phyloP scores from a whole-genome alignment of 2,329 filamentous ascomycete species.

The Cladobotryum mycophilum region DNA sequence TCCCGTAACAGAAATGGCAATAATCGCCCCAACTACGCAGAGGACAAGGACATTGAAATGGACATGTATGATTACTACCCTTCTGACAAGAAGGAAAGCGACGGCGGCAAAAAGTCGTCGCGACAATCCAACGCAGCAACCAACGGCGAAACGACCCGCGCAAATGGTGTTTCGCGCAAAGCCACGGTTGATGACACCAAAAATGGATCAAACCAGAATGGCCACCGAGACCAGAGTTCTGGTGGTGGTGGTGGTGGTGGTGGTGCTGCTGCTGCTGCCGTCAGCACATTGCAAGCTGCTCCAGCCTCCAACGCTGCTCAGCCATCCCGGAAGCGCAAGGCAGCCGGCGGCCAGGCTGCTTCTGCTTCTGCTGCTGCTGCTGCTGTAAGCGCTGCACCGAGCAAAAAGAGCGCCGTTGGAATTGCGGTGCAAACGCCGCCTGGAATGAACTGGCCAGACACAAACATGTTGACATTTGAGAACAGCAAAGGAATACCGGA shows the following conservation, averaged over 20 bases:
- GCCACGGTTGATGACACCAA: constrained; percentile 35
- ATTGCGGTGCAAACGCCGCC: constrained; percentile 29
- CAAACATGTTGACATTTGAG: constrained; percentile 87
- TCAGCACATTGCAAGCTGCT: constrained; percentile 35
- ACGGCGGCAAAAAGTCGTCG: constrained; percentile 49
- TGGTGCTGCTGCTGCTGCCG: constrained; percentile 2
- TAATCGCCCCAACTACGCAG: constrained; percentile 87
- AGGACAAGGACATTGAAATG: constrained; percentile 84
- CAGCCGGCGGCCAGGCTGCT: constrained; percentile 35
- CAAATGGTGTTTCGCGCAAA: constrained; percentile 36
- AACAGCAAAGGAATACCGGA: constrained; percentile 61
- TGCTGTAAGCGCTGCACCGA: constrained; percentile 11
- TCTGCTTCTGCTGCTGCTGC: no score
- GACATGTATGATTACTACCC: constrained; percentile 67
- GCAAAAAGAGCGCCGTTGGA: constrained; percentile 19
- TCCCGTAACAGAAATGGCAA: constrained; percentile 81
- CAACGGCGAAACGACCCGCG: constrained; percentile 31
- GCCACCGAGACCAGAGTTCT: constrained; percentile 30
- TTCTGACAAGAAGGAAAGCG: constrained; percentile 48
- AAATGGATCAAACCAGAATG: constrained; percentile 27
- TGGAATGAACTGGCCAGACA: constrained; percentile 48
- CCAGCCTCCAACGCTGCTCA: constrained; percentile 42
- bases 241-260: no score
- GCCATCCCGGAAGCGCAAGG: constrained; percentile 79
- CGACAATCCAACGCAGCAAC: constrained; percentile 37